Evolutionary conservation across 2,329 filamentous ascomycete genomes (phyloP), one percentile per base, ranked within the genome.

Genomic region (Xylaria hypoxylon): DNA sequence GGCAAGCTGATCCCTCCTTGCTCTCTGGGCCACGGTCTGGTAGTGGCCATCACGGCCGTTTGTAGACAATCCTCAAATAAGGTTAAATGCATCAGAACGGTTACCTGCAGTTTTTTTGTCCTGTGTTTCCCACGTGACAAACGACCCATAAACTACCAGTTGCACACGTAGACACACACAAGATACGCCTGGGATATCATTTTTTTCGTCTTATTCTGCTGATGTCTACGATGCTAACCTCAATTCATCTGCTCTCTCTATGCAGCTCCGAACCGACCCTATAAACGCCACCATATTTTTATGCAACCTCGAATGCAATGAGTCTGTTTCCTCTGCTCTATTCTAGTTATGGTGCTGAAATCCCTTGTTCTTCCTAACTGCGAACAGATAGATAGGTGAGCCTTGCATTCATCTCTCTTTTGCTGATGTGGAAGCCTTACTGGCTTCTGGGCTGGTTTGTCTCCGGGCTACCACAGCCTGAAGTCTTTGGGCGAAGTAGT

Each of bases 71-170:
- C 71, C 70, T 79, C 74, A 76, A 75, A 77, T 77, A 77, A 76
- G 75, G 77, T 78, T 79, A 71, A 72, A 74, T 77, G 75, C 77
- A 74, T 75, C 68, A 62, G 40, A 65, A 65, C 79, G 78, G 78
- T 73, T 79, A 78, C 77, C 71, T 75, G 78, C 79, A 79, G 74
- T 67, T 67, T 68, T 73, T 66, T 69, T 73, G 72, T 76, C 71
- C 73, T 74, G 74, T 75, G 77, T 75, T 76, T 78, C 73, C 78
- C 78, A 80, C 78, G 79, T 80, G 77, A 79, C 74, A 77, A 77
- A 78, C 74, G 73, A 68, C 68, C 70, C 71, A 68, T 71, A 64
- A 66, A 69, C 65, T 55, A 45, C 71, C 45, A 63, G 44, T 67
- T 62, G 53, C 64, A 67, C 72, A 59, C 62, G 57, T 62, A 60